phyloP scores from a whole-genome alignment of 2,329 filamentous ascomycete genomes.

The Dryadomyces quercivorus region DNA sequence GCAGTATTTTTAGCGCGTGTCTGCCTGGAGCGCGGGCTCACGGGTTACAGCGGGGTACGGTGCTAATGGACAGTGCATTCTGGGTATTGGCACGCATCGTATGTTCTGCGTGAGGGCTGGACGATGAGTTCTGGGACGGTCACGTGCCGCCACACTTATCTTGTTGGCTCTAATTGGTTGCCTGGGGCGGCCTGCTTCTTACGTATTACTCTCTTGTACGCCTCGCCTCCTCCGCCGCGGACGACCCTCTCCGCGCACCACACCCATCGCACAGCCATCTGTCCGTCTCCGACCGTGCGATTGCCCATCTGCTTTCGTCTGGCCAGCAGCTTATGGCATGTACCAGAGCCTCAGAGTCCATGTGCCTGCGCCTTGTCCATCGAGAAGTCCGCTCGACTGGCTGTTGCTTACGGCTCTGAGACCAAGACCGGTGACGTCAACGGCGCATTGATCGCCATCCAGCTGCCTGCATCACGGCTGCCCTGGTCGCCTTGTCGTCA shows the following conservation, averaged over 20 bases:
- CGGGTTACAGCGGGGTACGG: neutral
- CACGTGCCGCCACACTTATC: neutral
- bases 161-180: neutral
- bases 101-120: neutral
- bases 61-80: neutral
- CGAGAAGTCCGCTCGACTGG: no score
- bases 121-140: neutral
- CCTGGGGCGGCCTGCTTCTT: neutral
- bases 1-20: neutral
- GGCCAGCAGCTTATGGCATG: neutral
- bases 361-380: no score
- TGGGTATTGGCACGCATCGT: neutral
- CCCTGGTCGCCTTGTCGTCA: neutral
- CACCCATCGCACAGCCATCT: neutral
- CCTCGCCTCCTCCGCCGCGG: neutral
- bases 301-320: neutral
- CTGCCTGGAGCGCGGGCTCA: neutral
- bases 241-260: neutral
- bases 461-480: no score
- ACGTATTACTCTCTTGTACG: neutral
- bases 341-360: neutral
- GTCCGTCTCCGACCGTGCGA: no score
- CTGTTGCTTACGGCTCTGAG: neutral
- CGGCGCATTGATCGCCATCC: neutral
- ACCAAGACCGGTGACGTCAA: neutral